These are phyloP conservation scores for Thermothelomyces thermophilus DNA, from an alignment of 2,329 filamentous ascomycete species.

Conservation along the genomic window DNA sequence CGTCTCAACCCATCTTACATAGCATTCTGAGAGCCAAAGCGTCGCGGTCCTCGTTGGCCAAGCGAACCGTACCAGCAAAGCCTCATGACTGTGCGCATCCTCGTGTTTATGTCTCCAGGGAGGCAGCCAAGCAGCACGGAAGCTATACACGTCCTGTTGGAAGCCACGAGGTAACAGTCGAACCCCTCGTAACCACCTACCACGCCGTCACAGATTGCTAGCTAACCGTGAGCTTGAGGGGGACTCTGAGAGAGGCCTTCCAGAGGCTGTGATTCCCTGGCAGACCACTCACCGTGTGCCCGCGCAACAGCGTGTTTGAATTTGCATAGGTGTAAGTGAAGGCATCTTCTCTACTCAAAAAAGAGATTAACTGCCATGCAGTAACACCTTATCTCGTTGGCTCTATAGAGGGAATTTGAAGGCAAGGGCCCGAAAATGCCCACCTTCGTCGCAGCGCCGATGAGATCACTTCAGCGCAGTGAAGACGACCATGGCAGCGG, in stretches of 20 bases:
- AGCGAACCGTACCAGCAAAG: background rate
- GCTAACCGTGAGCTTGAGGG: too few species aligned
- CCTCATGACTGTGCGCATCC: background rate
- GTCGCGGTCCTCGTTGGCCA: background rate
- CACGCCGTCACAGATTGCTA: background rate
- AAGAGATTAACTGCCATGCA: too few species aligned
- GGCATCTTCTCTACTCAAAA: too few species aligned
- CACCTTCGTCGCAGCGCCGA: too few species aligned
- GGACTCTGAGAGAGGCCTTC: too few species aligned
- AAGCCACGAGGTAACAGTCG: background rate
- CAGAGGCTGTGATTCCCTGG: too few species aligned
- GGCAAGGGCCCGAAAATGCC: too few species aligned
- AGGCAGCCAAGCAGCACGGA: background rate
- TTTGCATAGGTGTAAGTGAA: background rate
- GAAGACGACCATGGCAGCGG: too few species aligned
- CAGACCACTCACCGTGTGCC: background rate
- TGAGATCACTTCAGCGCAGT: too few species aligned
- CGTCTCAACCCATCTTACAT: background rate
- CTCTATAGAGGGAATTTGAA: too few species aligned
- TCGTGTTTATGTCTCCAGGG: too few species aligned
- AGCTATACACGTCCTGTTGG: background rate
- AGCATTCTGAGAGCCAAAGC: background rate
- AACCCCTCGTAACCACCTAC: background rate
- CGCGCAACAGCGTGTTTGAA: background rate
- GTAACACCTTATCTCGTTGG: too few species aligned